Conservation (phyloP, 441 rosid species). For the Gossypium schwendimanii region DNA sequence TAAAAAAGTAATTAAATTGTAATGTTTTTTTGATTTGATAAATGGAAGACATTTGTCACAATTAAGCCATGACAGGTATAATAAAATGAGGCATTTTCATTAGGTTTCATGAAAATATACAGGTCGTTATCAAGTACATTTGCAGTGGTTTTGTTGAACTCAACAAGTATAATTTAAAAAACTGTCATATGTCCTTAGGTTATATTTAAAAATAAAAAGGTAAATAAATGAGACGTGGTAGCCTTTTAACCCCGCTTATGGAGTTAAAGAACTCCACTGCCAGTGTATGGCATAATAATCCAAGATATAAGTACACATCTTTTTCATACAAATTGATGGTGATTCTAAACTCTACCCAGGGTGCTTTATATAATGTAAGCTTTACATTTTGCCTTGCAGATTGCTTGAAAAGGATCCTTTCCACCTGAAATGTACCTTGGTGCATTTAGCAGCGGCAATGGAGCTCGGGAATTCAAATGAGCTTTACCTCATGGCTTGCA, state of each 20-base stretch:
- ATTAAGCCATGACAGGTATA: not conserved
- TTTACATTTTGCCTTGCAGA: constrained; percentile 30
- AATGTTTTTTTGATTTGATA: not conserved
- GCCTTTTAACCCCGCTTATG: not conserved
- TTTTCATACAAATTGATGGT: not conserved
- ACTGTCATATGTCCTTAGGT: not conserved
- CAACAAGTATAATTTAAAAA: not conserved
- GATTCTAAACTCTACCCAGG: constrained; percentile 9
- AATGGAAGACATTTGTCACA: not conserved
- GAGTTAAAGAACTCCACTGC: not conserved
- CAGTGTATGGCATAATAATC: not conserved
- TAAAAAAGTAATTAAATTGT: not conserved
- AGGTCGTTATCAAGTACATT: not conserved
- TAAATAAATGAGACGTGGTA: not conserved
- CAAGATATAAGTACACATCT: not conserved
- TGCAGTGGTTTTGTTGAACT: not conserved
- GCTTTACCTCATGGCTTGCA: constrained; percentile 89
- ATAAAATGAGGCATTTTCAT: not conserved
- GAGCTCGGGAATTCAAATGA: constrained; percentile 96
- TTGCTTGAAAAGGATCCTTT: constrained; percentile 95
- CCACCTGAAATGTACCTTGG: constrained; percentile 76
- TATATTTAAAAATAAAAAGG: no score
- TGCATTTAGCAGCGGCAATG: constrained; percentile 87
- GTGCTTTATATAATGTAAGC: constrained; percentile 9
- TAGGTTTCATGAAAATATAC: not conserved